Conservation (phyloP, 1,139 yeast species). For the Taiozyma sp. region DNA sequence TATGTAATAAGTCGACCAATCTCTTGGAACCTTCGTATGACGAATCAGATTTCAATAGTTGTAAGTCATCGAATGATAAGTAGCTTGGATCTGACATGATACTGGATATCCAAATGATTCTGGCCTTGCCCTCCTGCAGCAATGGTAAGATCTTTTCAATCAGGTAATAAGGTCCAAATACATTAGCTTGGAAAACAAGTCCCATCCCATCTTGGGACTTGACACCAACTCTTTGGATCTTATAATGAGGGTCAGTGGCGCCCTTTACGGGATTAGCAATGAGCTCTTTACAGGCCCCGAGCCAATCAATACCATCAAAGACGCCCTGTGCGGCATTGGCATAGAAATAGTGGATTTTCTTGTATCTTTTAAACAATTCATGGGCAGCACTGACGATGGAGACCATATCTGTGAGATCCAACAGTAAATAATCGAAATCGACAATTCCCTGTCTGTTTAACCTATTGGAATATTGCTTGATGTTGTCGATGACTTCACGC, state of each 20-base stretch:
- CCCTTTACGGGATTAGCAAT: constrained; percentile 63
- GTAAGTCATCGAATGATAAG: constrained; percentile 68
- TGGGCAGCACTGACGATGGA: constrained; percentile 71
- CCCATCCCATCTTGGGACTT: constrained; percentile 74
- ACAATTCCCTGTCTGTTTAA: constrained; percentile 46
- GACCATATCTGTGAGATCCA: constrained; percentile 90
- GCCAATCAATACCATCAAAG: constrained; percentile 82
- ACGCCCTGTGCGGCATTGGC: constrained; percentile 90
- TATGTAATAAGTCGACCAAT: constrained; percentile 75
- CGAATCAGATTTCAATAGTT: constrained; percentile 53
- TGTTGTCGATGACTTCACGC: constrained; percentile 61
- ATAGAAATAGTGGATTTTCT: constrained; percentile 67
- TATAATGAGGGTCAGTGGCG: constrained; percentile 80
- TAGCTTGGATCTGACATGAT: constrained; percentile 69
- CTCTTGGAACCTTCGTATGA: constrained; percentile 94
- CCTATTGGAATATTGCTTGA: constrained; percentile 45
- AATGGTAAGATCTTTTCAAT: constrained; percentile 54
- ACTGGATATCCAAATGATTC: constrained; percentile 81
- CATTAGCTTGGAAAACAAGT: constrained; percentile 88
- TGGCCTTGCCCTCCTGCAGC: constrained; percentile 48
- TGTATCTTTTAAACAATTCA: constrained; percentile 60
- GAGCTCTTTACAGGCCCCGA: constrained; percentile 64
- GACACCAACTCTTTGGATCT: constrained; percentile 72
- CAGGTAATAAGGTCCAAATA: constrained; percentile 88
- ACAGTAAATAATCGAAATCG: constrained; percentile 79